Evolutionary conservation across 169 alveolate species (phyloP).

Genomic region (Ichthyophthirius multifiliis): DNA sequence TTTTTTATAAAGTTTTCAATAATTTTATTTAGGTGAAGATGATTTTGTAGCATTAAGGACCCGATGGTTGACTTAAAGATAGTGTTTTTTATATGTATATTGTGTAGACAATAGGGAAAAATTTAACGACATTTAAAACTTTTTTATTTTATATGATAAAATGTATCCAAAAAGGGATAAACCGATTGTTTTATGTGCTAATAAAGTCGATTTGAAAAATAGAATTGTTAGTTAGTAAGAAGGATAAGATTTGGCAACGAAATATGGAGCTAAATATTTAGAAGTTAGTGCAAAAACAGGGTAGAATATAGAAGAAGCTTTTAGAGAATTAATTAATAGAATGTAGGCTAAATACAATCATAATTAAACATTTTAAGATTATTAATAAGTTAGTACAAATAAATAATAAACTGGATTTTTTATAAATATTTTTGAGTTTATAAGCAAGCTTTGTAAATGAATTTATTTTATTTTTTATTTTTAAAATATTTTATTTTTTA

Average conservation of each 20-base stretch:
- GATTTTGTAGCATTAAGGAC: conserved; percentile 1
- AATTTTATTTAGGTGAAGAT: background rate
- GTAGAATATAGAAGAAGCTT: background rate
- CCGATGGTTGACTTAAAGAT: background rate
- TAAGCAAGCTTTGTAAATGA: too few species aligned
- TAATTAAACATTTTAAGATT: too few species aligned
- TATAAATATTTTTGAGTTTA: too few species aligned
- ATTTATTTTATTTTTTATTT: too few species aligned
- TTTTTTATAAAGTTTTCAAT: too few species aligned
- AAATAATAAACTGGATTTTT: too few species aligned
- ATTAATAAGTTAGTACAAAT: too few species aligned
- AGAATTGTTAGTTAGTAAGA: conserved; percentile 21
- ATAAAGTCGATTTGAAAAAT: conserved; percentile 32
- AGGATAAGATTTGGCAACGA: conserved; percentile 12
- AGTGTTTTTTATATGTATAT: background rate
- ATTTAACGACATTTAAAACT: background rate
- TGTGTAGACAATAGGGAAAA: background rate
- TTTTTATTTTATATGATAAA: background rate
- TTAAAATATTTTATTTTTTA: too few species aligned
- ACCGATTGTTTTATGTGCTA: conserved; percentile 11
- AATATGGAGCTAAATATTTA: conserved; percentile 15
- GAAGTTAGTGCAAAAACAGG: conserved; percentile 46
- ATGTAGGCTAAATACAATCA: background rate
- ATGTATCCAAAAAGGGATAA: background rate
- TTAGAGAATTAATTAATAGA: too few species aligned